Base-by-base conservation (phyloP, 495 filamentous ascomycete genomes). In the Bathelium albidoporum region DNA sequence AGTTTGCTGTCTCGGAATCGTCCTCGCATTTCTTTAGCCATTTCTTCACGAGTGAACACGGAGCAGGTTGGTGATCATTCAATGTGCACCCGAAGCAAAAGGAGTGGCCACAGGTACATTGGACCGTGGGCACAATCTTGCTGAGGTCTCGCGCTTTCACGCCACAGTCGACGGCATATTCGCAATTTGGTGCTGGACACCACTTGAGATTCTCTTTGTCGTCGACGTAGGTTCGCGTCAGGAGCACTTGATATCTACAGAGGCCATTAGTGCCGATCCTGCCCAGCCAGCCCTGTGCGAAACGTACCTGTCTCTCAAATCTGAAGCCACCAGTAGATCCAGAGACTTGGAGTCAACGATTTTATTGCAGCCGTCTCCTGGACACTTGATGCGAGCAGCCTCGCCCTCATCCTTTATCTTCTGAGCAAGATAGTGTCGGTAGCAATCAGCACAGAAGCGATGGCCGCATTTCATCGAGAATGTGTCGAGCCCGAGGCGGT, bases 1-100 rank as follows among this genome's bases (percentile, higher is more conserved):
- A 98, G 76, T 98, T 98, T 7, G 94, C 91, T 1, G 94, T 98
- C 73, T 98, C 94, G 1, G 91, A 96, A 71, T 98, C 94, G 70
- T 98, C 94, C 67, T 93, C 95, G 74, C 94, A 98, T 71, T 98
- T 98, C 80, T 97, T 92, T 16, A 97, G 74, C 94, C 94, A 98
- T 74, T 85, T 89, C 81, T 95, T 97, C 28, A 97, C 91, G 55
- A 97, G 78, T 32, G 85, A 81, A 71, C 94, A 98, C 0, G 94
- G 94, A 2, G 93, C 87, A 26, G 94, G 94, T 69, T 95, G 94
- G 67, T 98, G 94, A 72, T 98, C 94, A 69, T 79, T 86, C 52
- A 90, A 76, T n/a, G 87, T 84, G 75, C 94, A 98, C n/a, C 94
- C 94, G 68, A 97, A 97, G 75, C 94, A 98, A 73, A 97, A 98